Evolutionary conservation across 2,329 filamentous ascomycete genomes (phyloP).

Genomic region (Alternaria postmessia): DNA sequence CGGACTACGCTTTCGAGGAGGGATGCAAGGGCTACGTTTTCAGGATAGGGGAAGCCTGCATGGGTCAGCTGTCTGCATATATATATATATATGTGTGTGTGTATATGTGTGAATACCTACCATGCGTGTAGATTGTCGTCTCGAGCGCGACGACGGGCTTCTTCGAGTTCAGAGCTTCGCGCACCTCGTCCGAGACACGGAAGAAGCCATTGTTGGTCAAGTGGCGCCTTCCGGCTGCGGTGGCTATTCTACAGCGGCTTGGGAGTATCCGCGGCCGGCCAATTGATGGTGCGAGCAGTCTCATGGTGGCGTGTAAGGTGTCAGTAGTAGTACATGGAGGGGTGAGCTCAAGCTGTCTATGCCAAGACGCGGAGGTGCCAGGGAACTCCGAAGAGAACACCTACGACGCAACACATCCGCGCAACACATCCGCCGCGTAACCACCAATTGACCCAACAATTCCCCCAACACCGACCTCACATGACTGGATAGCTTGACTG

Average conservation of each 20-base stretch:
- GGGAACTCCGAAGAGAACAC: constrained; percentile 46
- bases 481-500: constrained; percentile 44
- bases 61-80: constrained; percentile 14
- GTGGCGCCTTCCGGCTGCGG: constrained; percentile 27
- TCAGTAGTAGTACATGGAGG: constrained; percentile 7
- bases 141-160: constrained; percentile 92
- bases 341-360: constrained; percentile 25
- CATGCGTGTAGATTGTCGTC: constrained; percentile 97
- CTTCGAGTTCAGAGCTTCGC: constrained; percentile 74
- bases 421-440: constrained; percentile 19
- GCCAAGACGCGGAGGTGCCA: constrained; percentile 32
- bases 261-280: constrained; percentile 25
- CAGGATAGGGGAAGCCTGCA: constrained; percentile 72
- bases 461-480: constrained; percentile 25
- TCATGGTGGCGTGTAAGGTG: constrained; percentile 31
- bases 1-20: constrained; percentile 84
- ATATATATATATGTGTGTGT: too few relatives aligned
- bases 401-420: constrained; percentile 44
- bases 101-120: constrained; percentile 49
- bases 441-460: constrained; percentile 26
- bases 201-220: constrained; percentile 63
- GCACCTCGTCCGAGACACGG: constrained; percentile 81
- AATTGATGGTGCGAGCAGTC: constrained; percentile 28
- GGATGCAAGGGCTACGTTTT: constrained; percentile 78
- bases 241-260: background rate